phyloP scores from a whole-genome alignment of 2,329 filamentous ascomycete species.

The Colletotrichum orbiculare region DNA sequence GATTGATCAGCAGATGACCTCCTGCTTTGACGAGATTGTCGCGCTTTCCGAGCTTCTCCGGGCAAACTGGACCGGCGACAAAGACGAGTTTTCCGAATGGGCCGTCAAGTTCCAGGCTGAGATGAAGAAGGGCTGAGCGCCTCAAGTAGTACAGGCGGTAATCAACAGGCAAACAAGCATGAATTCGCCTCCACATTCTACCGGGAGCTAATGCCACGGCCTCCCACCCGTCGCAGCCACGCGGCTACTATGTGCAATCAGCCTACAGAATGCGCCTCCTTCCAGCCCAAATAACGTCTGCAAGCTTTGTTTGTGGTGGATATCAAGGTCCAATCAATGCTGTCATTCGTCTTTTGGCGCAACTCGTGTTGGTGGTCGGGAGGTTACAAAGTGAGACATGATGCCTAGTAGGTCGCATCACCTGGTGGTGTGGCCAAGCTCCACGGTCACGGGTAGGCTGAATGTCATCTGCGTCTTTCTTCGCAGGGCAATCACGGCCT shows the following conservation, averaged over 20 bases:
- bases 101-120: conserved; percentile 66
- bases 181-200: conserved; percentile 10
- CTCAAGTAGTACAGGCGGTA: neutral
- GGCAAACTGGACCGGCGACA: conserved; percentile 70
- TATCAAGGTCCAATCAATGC: conserved; percentile 9
- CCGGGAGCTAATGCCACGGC: conserved; percentile 17
- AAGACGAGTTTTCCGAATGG: conserved; percentile 86
- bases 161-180: neutral
- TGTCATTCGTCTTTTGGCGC: conserved; percentile 30
- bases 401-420: conserved; percentile 19
- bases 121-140: conserved; percentile 55
- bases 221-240: conserved; percentile 7
- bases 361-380: conserved; percentile 13
- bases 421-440: conserved; percentile 21
- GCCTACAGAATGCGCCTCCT: neutral
- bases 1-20: conserved; percentile 68
- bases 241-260: conserved; percentile 3
- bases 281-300: neutral
- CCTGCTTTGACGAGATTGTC: conserved; percentile 70
- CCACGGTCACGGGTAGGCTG: conserved; percentile 25
- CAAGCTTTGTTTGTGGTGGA: neutral
- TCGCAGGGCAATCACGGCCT: conserved; percentile 3
- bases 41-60: conserved; percentile 65
- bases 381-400: conserved; percentile 26
- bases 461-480: conserved; percentile 29